Percentiles rank a stretch among this genome's conserved stretches.
phyloP scores from a whole-genome alignment of 495 filamentous ascomycete species.

The Apiosordaria backusii region DNA sequence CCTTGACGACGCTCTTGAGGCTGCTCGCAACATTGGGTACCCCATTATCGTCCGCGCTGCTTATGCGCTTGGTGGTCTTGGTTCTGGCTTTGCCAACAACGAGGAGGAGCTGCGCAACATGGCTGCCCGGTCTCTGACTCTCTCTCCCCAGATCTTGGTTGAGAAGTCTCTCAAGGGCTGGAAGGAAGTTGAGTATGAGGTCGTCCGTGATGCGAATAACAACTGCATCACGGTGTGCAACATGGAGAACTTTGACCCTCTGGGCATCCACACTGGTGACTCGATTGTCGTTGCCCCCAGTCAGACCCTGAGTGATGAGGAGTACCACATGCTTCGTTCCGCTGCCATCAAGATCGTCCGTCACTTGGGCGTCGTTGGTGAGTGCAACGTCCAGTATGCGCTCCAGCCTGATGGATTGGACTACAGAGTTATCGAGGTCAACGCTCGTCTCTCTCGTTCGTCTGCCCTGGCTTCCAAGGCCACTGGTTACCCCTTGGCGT shows the following conservation, averaged over 20 bases:
- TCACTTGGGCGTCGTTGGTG: slow-evolving; percentile 93
- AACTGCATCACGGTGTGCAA: slow-evolving; percentile 99
- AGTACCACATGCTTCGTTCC: slow-evolving; percentile 98
- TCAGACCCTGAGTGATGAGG: slow-evolving; percentile 91
- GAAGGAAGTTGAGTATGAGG: slow-evolving; percentile 99
- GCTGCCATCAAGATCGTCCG: slow-evolving; percentile 99
- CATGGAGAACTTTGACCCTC: slow-evolving; percentile 99
- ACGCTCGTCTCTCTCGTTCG: slow-evolving; percentile 90
- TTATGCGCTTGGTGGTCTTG: slow-evolving; percentile 91
- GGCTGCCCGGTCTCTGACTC: slow-evolving; percentile 84
- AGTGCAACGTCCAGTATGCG: slow-evolving; percentile 99
- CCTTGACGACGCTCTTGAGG: slow-evolving; percentile 84
- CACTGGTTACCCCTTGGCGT: slow-evolving; percentile 92
- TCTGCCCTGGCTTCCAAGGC: slow-evolving; percentile 95
- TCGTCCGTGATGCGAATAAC: slow-evolving; percentile 91
- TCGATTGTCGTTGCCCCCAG: slow-evolving; percentile 97
- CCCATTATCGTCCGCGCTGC: slow-evolving; percentile 97
- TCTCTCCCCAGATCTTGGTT: slow-evolving; percentile 95
- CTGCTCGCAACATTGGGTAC: slow-evolving; percentile 83
- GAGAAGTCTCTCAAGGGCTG: slow-evolving; percentile 99
- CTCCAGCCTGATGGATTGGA: slow-evolving; percentile 93
- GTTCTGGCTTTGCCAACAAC: slow-evolving; percentile 95
- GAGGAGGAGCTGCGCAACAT: slow-evolving; percentile 88
- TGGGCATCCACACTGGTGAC: slow-evolving; percentile 97
- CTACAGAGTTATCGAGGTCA: slow-evolving; percentile 99